Evolutionary conservation across 2,329 filamentous ascomycete species (phyloP), one percentile per base, ranked within the genome.

Genomic region (Fusarium concolor): DNA sequence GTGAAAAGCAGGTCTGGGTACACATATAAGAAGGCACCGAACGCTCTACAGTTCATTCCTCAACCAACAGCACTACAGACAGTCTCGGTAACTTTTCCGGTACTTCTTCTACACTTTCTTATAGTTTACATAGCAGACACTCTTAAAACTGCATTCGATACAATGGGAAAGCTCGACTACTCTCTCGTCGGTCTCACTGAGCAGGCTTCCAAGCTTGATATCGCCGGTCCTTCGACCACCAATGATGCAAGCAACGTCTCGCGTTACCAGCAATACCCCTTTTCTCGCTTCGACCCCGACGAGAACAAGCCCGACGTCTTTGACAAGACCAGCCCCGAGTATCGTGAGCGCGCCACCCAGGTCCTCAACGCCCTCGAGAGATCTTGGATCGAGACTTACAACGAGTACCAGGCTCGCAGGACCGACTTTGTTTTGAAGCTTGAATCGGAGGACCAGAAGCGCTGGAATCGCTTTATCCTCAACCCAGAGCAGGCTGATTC

Each of bases 401-500:
- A 12, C 18, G 10, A 33, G 20, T 70, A 68, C 20, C 37, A 49
- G 31, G 10, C 11, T n/a, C n/a, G 9, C 6, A 61, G 53, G 38
- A 4, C 33, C 26, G 18, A 42, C 4, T 14, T 35, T 12, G 33
- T 70, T 17, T 39, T 29, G 5, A 10, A 10, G 6, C 4, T 29
- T 14, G 67, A 70, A 28, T 17, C 29, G 11, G 4, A 28, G 9
- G 55, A 65, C 0, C 43, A 62, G 18, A 11, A 43, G 31, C 29
- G 37, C 15, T 70, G 63, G 63, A 70, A 70, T 33, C 18, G 41
- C 9, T 58, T 44, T n/a, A 42, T 68, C 7, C 47, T 70, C 14
- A 38, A 67, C n/a, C 65, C 64, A 18, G 24, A n/a, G 9, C 8
- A 17, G 4, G n/a, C 10, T 9, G 37, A 26, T n/a, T 33, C 39